Conservation (phyloP, 176 grass and related monocot genomes). For the maize (Zea mays) region DNA sequence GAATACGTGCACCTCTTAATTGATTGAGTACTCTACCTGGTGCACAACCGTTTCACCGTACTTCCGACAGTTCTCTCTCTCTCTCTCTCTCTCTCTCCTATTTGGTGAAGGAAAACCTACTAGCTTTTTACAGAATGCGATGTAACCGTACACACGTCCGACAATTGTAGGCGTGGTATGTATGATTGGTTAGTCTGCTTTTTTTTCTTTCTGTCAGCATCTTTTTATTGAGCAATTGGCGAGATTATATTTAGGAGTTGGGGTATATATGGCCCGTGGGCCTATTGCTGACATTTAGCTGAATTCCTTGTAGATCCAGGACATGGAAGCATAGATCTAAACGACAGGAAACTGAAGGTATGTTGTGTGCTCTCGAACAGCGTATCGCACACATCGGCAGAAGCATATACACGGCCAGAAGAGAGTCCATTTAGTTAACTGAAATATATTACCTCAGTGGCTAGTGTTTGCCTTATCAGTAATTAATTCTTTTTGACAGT, state of each 20-base stretch:
- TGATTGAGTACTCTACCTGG: background rate
- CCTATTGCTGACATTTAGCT: constrained; percentile 24
- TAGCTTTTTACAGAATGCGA: no score
- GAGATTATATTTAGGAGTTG: background rate
- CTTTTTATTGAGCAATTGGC: background rate
- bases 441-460: background rate
- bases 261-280: background rate
- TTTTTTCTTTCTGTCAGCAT: constrained; percentile 16
- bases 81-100: no score
- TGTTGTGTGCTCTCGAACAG: background rate
- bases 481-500: background rate
- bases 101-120: no score
- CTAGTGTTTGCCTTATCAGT: background rate
- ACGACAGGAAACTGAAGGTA: constrained; percentile 50
- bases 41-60: background rate
- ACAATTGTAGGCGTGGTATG: background rate
- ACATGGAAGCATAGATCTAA: constrained; percentile 28
- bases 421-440: background rate
- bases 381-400: background rate
- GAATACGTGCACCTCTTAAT: background rate
- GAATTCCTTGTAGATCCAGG: constrained; percentile 14
- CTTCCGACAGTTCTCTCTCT: no score
- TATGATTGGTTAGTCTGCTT: constrained; percentile 3
- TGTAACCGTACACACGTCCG: background rate
- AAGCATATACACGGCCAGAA: background rate